A percentile compares a stretch with the other conserved stretches of the same genome.
These are phyloP conservation scores for Stellera chamaejasme DNA, from an alignment of 345 rosid species.

Conservation along the genomic window DNA sequence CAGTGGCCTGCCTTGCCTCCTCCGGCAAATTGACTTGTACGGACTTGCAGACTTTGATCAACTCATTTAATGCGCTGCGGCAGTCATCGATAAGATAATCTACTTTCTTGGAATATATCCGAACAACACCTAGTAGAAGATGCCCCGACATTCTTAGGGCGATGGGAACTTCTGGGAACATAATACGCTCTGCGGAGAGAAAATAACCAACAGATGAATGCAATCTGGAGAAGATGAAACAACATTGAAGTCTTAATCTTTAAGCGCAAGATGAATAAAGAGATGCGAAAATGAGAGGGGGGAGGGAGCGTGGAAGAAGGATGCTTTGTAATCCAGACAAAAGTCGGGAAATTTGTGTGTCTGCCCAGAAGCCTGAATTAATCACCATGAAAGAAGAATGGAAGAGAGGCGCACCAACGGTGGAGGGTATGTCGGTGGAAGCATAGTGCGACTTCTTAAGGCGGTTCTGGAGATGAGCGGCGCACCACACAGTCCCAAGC, in stretches of 20 bases:
- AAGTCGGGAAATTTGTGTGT: background rate
- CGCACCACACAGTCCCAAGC: constrained; percentile 78
- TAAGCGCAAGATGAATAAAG: background rate
- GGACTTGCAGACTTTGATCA: constrained; percentile 49
- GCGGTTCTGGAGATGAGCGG: constrained; percentile 75
- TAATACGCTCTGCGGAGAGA: constrained; percentile 46
- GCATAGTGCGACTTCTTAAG: constrained; percentile 78
- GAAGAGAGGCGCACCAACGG: constrained; percentile 45
- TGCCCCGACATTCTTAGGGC: constrained; percentile 82
- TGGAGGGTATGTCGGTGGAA: constrained; percentile 56
- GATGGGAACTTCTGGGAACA: constrained; percentile 66
- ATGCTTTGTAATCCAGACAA: background rate
- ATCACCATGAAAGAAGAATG: background rate
- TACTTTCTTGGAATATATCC: constrained; percentile 83
- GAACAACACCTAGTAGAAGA: constrained; percentile 81
- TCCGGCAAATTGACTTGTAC: constrained; percentile 57
- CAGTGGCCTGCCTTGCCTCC: constrained; percentile 56
- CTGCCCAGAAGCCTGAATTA: too few species aligned
- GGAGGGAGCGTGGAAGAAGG: background rate
- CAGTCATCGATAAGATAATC: constrained; percentile 79
- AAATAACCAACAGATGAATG: too few species aligned
- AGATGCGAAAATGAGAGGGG: background rate
- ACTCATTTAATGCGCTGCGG: constrained; percentile 27
- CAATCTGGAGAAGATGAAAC: too few species aligned
- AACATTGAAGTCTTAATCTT: background rate